phyloP scores from a whole-genome alignment of 2,329 filamentous ascomycete species.

The Cucurbitaria berberidis region DNA sequence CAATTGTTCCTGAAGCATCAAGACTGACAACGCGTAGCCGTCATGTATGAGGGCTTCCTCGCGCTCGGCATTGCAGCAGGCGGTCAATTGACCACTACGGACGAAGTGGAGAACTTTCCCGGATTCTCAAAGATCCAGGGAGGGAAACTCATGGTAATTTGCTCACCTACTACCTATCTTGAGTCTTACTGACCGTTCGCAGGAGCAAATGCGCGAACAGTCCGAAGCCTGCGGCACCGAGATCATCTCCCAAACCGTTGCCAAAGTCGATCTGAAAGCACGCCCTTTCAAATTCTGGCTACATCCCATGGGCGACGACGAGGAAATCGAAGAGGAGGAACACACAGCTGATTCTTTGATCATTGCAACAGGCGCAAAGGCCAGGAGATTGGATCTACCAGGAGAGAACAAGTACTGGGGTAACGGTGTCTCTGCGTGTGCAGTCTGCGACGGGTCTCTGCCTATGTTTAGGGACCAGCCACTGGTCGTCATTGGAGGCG shows the following conservation, averaged over 20 bases:
- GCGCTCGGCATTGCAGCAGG: slow-evolving; percentile 96
- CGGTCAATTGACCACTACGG: slow-evolving; percentile 96
- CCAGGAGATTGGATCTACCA: slow-evolving; percentile 77
- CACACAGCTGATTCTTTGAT: slow-evolving; percentile 93
- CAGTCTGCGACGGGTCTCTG: slow-evolving; percentile 94
- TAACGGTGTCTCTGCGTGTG: slow-evolving; percentile 93
- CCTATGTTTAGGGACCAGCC: slow-evolving; percentile 98
- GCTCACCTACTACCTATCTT: neutral
- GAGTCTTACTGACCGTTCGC: slow-evolving; percentile 3
- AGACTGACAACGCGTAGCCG: slow-evolving; percentile 59
- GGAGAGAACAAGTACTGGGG: slow-evolving; percentile 98
- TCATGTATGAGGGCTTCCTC: slow-evolving; percentile 97
- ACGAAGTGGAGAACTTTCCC: slow-evolving; percentile 97
- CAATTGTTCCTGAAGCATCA: too few relatives aligned
- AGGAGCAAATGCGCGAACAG: slow-evolving; percentile 90
- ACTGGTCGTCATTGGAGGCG: slow-evolving; percentile 92
- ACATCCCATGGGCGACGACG: slow-evolving; percentile 77
- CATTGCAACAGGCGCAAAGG: slow-evolving; percentile 93
- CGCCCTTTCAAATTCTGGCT: slow-evolving; percentile 89
- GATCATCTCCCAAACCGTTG: slow-evolving; percentile 91
- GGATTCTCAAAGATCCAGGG: slow-evolving; percentile 93
- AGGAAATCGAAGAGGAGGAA: slow-evolving; percentile 68
- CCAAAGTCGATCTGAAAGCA: slow-evolving; percentile 79
- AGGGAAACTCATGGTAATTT: slow-evolving; percentile 75
- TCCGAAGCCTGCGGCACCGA: slow-evolving; percentile 90